A percentile compares a stretch with the other conserved stretches of the same genome.
These are phyloP conservation scores for Pseudopithomyces maydicus DNA, from an alignment of 2,329 filamentous ascomycete genomes.

Conservation along the genomic window DNA sequence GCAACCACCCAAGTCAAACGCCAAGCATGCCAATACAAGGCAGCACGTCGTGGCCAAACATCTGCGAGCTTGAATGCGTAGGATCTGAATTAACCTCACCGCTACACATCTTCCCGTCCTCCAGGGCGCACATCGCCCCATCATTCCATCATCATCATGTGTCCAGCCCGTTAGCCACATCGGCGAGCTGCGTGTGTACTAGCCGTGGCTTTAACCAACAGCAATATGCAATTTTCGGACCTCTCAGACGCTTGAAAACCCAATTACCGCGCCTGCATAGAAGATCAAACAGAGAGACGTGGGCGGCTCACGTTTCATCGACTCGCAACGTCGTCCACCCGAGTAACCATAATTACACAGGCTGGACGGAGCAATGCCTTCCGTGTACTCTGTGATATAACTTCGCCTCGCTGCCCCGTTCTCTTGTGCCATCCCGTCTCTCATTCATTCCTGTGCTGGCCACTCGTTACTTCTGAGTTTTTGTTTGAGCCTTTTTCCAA, in stretches of 20 bases:
- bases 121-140: background rate
- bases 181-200: background rate
- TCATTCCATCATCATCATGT: too few species aligned
- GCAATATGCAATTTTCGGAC: background rate
- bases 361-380: slow-evolving; percentile 1
- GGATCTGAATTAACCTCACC: background rate
- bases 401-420: background rate
- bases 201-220: background rate
- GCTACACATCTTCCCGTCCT: background rate
- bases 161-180: background rate
- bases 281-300: slow-evolving; percentile 19
- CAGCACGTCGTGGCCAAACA: slow-evolving; percentile 20
- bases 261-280: background rate
- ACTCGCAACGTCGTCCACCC: background rate
- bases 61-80: slow-evolving; percentile 5
- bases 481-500: slow-evolving; percentile 5
- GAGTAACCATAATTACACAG: background rate
- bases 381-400: slow-evolving; percentile 2
- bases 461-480: slow-evolving; percentile 18
- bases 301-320: slow-evolving; percentile 18
- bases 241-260: background rate
- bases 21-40: slow-evolving; percentile 16
- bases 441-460: slow-evolving; percentile 24
- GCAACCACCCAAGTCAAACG: slow-evolving; percentile 15
- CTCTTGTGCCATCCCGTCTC: slow-evolving; percentile 5